A percentile compares a stretch with the other conserved stretches of the same genome.
These are phyloP conservation scores for Orbilia blumenaviensis DNA, from an alignment of 2,329 filamentous ascomycete genomes.

Conservation along the genomic window DNA sequence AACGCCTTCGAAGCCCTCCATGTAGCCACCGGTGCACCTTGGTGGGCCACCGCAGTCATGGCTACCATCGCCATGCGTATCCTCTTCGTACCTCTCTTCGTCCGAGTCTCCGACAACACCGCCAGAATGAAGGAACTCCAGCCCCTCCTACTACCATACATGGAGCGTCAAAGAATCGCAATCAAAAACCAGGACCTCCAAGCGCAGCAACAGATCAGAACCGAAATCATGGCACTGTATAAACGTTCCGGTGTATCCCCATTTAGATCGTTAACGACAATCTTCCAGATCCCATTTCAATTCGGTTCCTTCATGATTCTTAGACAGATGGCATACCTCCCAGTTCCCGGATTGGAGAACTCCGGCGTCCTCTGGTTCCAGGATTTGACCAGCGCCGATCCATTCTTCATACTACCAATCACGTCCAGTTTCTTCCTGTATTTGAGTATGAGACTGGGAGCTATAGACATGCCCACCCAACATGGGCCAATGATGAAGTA, in stretches of 20 bases:
- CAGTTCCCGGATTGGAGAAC: slow-evolving; percentile 78
- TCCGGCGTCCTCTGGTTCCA: slow-evolving; percentile 80
- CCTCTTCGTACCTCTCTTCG: slow-evolving; percentile 72
- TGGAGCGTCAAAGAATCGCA: slow-evolving; percentile 66
- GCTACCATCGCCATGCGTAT: slow-evolving; percentile 73
- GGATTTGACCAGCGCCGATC: slow-evolving; percentile 80
- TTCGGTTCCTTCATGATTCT: slow-evolving; percentile 83
- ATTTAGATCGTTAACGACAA: slow-evolving; percentile 66
- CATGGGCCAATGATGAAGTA: slow-evolving; percentile 13
- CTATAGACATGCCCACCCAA: neutral
- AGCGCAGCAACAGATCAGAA: slow-evolving; percentile 63
- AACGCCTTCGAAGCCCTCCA: slow-evolving; percentile 84
- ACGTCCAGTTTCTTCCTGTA: slow-evolving; percentile 67
- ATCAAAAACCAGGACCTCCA: slow-evolving; percentile 62
- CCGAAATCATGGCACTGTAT: slow-evolving; percentile 66
- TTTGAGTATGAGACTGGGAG: slow-evolving; percentile 9
- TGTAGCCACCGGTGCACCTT: slow-evolving; percentile 77
- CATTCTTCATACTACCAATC: slow-evolving; percentile 77
- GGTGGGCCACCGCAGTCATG: slow-evolving; percentile 78
- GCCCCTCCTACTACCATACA: slow-evolving; percentile 68
- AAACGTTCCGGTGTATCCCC: slow-evolving; percentile 67
- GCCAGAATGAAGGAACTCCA: slow-evolving; percentile 72
- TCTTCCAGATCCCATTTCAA: slow-evolving; percentile 75
- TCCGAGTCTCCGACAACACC: slow-evolving; percentile 70
- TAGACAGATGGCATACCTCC: slow-evolving; percentile 76